phyloP scores from a whole-genome alignment of 2,329 filamentous ascomycete species.

The Fusarium metavorans region DNA sequence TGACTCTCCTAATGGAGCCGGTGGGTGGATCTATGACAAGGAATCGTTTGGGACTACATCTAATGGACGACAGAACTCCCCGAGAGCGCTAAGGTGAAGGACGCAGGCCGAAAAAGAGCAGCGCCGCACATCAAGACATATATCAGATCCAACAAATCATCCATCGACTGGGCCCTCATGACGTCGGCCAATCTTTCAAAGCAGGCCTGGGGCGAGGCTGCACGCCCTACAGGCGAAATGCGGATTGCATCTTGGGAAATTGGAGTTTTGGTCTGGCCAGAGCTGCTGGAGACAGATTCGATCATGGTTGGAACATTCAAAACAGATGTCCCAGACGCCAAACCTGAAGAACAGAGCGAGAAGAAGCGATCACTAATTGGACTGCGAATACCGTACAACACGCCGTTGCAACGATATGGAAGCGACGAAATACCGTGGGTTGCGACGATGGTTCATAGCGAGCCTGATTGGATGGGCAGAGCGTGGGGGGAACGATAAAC shows the following conservation, averaged over 20 bases:
- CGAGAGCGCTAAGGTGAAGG: conserved; percentile 42
- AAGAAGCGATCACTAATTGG: conserved; percentile 65
- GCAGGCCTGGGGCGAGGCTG: conserved; percentile 85
- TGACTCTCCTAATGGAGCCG: conserved; percentile 57
- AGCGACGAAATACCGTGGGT: conserved; percentile 80
- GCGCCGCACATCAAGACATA: conserved; percentile 94
- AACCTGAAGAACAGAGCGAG: conserved; percentile 31
- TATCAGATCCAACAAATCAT: conserved; percentile 69
- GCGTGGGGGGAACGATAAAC: conserved; percentile 49
- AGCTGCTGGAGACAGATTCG: conserved; percentile 60
- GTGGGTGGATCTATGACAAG: conserved; percentile 35
- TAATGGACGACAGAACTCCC: conserved; percentile 41
- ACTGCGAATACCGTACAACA: conserved; percentile 83
- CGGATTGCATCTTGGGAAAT: conserved; percentile 86
- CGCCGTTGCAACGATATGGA: conserved; percentile 77
- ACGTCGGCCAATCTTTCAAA: conserved; percentile 94
- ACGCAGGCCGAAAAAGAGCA: conserved; percentile 74
- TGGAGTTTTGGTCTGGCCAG: conserved; percentile 86
- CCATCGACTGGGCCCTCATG: conserved; percentile 85
- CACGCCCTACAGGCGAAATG: conserved; percentile 68
- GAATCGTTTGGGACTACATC: neutral
- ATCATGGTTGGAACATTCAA: conserved; percentile 78
- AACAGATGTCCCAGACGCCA: conserved; percentile 63
- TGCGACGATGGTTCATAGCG: conserved; percentile 68
- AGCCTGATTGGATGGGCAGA: conserved; percentile 71